Evolutionary conservation across 2,329 filamentous ascomycete genomes (phyloP).

Genomic region (Penicillium sp.): DNA sequence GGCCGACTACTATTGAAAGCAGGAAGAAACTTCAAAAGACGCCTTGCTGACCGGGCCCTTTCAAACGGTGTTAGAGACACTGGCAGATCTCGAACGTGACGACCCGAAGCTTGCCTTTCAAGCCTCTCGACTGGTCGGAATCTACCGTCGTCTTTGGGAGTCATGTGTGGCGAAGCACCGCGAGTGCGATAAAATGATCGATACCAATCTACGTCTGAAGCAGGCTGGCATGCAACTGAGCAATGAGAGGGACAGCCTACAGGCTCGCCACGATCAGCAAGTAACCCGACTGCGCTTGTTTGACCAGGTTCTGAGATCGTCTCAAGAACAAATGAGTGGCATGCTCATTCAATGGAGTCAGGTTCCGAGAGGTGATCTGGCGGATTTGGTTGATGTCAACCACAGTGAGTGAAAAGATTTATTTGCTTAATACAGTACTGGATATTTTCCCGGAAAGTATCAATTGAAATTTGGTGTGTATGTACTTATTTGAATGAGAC

Average conservation of each 20-base stretch:
- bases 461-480: neutral
- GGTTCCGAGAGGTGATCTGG: neutral
- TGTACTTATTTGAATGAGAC: neutral
- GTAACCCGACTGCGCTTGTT: constrained; percentile 1
- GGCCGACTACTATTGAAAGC: neutral
- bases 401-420: neutral
- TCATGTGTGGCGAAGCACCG: neutral
- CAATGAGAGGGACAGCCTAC: constrained; percentile 4
- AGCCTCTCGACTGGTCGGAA: neutral
- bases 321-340: neutral
- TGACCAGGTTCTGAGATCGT: neutral
- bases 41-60: neutral
- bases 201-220: neutral
- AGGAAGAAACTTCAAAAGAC: constrained; percentile 3
- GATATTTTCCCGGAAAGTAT: neutral
- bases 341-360: constrained; percentile 4
- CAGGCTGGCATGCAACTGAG: constrained; percentile 1
- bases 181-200: too few relatives aligned
- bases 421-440: neutral
- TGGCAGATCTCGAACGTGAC: constrained; percentile 1
- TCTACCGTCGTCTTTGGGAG: constrained; percentile 2
- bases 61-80: neutral
- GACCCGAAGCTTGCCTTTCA: constrained; percentile 2
- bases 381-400: neutral
- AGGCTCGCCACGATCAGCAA: constrained; percentile 3